A percentile compares a stretch with the other conserved stretches of the same genome.
Conservation (phyloP, 1,284 basidiomycete genomes). For the Meripilus lineatus region DNA sequence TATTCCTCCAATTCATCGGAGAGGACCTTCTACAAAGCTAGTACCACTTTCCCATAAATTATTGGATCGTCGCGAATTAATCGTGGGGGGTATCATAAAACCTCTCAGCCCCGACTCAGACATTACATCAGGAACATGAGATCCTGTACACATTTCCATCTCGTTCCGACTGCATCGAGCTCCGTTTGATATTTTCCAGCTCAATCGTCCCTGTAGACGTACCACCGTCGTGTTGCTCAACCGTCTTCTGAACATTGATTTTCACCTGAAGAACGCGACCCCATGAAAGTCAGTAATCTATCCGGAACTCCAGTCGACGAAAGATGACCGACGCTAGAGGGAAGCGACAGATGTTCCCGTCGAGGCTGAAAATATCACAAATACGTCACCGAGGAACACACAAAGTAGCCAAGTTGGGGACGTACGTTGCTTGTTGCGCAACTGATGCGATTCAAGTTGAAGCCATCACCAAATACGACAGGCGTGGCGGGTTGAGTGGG, state of each 20-base stretch:
- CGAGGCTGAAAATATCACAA: neutral
- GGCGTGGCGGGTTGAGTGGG: neutral
- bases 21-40: too few species aligned
- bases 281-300: neutral
- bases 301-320: neutral
- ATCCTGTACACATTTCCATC: too few species aligned
- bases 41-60: too few species aligned
- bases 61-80: too few species aligned
- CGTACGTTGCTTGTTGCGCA: neutral
- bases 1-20: too few species aligned
- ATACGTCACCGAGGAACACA: neutral
- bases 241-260: slow-evolving; percentile 6
- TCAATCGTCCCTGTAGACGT: too few species aligned
- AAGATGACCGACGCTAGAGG: neutral
- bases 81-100: too few species aligned
- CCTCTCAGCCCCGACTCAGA: too few species aligned
- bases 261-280: neutral
- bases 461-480: slow-evolving; percentile 2
- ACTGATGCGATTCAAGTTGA: neutral
- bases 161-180: too few species aligned
- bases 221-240: slow-evolving; percentile 1
- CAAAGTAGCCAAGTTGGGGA: neutral
- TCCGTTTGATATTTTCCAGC: too few species aligned
- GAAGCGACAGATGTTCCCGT: neutral
- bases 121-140: too few species aligned